A percentile compares a stretch with the other conserved stretches of the same genome.
Evolutionary conservation across 1,284 basidiomycete genomes (phyloP).

Genomic region (Ustilago trichophora): DNA sequence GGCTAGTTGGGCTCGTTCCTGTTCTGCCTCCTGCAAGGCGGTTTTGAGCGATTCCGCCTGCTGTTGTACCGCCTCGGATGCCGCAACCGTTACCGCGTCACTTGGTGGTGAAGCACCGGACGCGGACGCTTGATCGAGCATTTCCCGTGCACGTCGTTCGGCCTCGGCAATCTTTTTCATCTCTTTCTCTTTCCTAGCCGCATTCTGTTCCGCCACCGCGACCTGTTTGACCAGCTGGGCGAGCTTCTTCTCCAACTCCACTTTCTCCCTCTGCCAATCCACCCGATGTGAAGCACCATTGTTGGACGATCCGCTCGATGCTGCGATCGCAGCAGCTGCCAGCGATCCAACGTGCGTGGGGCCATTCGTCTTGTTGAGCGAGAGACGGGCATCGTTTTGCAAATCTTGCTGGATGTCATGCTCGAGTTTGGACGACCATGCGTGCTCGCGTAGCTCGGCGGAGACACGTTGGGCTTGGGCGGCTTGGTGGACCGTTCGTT

Average conservation of each 20-base stretch:
- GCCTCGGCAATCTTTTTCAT: conserved; percentile 23
- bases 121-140: conserved; percentile 25
- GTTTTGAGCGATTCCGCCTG: conserved; percentile 5
- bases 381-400: conserved; percentile 31
- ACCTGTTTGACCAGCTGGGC: conserved; percentile 27
- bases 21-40: conserved; percentile 11
- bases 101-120: background rate
- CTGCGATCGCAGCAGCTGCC: conserved; percentile 20
- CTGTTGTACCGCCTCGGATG: conserved; percentile 5
- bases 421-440: conserved; percentile 24
- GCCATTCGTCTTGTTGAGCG: conserved; percentile 38
- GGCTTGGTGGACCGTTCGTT: conserved; percentile 21
- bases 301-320: conserved; percentile 8
- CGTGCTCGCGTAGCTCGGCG: conserved; percentile 18
- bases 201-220: conserved; percentile 24
- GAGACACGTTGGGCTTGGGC: conserved; percentile 9
- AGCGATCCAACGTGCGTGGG: conserved; percentile 22
- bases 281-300: conserved; percentile 20
- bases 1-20: conserved; percentile 10
- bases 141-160: conserved; percentile 13
- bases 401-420: conserved; percentile 25
- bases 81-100: background rate
- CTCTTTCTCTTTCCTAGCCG: conserved; percentile 32
- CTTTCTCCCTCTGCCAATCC: conserved; percentile 41
- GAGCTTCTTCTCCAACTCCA: conserved; percentile 37